phyloP scores from a whole-genome alignment of 208 protist genomes.

The Tritrichomonas foetus region DNA sequence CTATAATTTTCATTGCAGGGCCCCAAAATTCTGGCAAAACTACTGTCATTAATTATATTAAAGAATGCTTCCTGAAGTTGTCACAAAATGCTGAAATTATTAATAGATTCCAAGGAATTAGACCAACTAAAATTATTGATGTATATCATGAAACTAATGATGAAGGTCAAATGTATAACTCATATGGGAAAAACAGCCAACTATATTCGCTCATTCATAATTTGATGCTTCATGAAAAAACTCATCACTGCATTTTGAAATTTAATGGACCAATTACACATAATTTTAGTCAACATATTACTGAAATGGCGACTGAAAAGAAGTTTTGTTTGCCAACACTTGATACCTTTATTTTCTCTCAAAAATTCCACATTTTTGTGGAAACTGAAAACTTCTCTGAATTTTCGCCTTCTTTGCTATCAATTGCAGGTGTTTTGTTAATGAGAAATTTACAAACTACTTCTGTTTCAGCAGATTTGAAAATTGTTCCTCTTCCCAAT shows the following conservation, averaged over 20 bases:
- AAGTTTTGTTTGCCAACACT: neutral
- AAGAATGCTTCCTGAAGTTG: neutral
- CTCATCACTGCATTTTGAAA: conserved; percentile 16
- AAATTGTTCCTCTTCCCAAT: neutral
- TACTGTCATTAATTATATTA: neutral
- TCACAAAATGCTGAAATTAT: neutral
- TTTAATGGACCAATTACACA: conserved; percentile 1
- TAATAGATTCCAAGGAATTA: neutral
- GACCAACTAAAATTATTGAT: neutral
- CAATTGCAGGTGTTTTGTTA: neutral
- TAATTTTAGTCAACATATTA: neutral
- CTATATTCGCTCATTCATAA: neutral
- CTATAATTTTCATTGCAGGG: neutral
- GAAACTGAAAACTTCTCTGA: neutral
- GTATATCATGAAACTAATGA: neutral
- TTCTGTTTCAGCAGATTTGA: neutral
- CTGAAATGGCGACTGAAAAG: neutral
- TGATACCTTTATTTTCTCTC: neutral
- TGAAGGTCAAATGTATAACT: neutral
- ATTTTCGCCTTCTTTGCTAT: neutral
- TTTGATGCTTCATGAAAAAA: neutral
- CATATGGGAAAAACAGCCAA: neutral
- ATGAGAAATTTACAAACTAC: neutral
- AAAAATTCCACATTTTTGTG: neutral
- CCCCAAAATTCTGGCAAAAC: neutral